phyloP scores from a whole-genome alignment of 2,329 filamentous ascomycete genomes.

The Microsporum ferrugineum region DNA sequence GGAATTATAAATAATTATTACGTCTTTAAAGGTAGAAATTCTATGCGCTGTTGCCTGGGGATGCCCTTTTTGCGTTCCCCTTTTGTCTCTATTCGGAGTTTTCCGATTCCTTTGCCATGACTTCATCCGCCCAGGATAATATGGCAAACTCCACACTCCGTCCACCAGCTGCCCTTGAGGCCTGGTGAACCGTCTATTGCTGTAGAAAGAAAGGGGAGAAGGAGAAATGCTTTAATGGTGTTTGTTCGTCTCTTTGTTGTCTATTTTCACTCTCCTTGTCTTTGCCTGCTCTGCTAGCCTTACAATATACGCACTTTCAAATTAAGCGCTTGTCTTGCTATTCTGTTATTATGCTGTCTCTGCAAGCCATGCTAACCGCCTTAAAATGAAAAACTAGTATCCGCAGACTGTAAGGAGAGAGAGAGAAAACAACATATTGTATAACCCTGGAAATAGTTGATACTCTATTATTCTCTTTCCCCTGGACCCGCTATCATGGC shows the following conservation, averaged over 20 bases:
- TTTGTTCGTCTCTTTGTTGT: neutral
- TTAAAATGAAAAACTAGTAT: neutral
- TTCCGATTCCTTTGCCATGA: neutral
- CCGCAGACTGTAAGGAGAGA: neutral
- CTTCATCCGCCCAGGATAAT: neutral
- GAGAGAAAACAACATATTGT: neutral
- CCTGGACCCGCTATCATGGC: constrained; percentile 1
- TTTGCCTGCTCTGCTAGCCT: neutral
- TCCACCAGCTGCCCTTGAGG: neutral
- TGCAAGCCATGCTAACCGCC: neutral
- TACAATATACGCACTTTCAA: neutral
- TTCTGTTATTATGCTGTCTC: neutral
- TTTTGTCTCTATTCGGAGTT: neutral
- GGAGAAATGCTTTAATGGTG: neutral
- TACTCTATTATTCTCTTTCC: neutral
- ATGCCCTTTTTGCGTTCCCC: neutral
- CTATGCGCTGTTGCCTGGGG: neutral
- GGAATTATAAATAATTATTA: neutral
- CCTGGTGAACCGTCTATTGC: neutral
- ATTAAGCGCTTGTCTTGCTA: neutral
- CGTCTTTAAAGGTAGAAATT: neutral
- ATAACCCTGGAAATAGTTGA: neutral
- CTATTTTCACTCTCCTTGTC: neutral
- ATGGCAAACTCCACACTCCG: neutral
- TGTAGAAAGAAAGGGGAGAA: neutral